phyloP scores from a whole-genome alignment of 108 stramenopile genomes.

The Pseudonitzschia multiseries region DNA sequence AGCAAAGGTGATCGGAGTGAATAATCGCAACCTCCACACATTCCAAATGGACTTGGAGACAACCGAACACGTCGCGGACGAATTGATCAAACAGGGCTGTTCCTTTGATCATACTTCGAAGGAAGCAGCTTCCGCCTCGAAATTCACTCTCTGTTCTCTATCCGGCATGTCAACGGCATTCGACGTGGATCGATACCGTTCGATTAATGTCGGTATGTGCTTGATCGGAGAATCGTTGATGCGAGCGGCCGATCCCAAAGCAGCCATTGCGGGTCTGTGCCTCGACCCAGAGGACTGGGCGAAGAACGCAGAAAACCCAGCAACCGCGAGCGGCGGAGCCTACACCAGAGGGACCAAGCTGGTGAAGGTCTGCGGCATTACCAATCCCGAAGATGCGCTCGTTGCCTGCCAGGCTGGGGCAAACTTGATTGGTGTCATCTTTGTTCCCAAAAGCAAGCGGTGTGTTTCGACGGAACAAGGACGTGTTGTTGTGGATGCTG shows the following conservation, averaged over 20 bases:
- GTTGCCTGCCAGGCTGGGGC: slow-evolving; percentile 90
- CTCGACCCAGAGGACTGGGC: slow-evolving; percentile 80
- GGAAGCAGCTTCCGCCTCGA: slow-evolving; percentile 15
- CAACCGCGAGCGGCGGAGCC: slow-evolving; percentile 54
- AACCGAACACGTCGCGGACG: slow-evolving; percentile 77
- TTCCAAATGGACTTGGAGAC: slow-evolving; percentile 94
- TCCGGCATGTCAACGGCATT: slow-evolving; percentile 86
- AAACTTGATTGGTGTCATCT: slow-evolving; percentile 95
- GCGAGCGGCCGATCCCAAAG: slow-evolving; percentile 84
- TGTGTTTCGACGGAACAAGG: slow-evolving; percentile 71
- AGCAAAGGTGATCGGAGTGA: slow-evolving; percentile 95
- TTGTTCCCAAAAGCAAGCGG: slow-evolving; percentile 87
- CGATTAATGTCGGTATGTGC: slow-evolving; percentile 86
- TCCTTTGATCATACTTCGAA: slow-evolving; percentile 48
- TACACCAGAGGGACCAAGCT: slow-evolving; percentile 81
- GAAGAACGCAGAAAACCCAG: slow-evolving; percentile 12
- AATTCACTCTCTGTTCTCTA: slow-evolving; percentile 69
- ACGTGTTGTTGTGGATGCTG: slow-evolving; percentile 69
- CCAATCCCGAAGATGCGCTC: slow-evolving; percentile 87
- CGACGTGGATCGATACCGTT: slow-evolving; percentile 87
- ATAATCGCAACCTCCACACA: slow-evolving; percentile 97
- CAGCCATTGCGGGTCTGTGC: slow-evolving; percentile 82
- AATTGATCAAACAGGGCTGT: slow-evolving; percentile 49
- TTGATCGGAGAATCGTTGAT: slow-evolving; percentile 98
- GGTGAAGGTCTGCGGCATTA: slow-evolving; percentile 95